These are phyloP conservation scores for Rubroshorea leprosula DNA, from an alignment of 345 rosid species.

Conservation along the genomic window DNA sequence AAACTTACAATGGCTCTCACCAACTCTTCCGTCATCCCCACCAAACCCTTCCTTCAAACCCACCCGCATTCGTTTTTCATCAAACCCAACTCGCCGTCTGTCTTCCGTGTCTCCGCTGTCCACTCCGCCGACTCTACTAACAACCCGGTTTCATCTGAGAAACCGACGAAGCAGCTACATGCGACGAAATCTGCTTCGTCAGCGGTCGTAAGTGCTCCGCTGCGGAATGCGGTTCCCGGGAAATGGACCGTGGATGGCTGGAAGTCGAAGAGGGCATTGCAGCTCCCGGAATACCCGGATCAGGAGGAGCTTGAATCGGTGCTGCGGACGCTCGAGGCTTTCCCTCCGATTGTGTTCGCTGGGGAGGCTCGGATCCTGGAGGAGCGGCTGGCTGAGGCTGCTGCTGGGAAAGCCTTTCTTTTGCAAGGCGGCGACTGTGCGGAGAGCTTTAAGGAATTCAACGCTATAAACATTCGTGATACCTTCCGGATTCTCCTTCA, in stretches of 20 bases:
- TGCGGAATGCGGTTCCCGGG: slow-evolving; percentile 5
- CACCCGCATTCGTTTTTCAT: slow-evolving; percentile 13
- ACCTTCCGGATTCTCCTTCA: slow-evolving; percentile 64
- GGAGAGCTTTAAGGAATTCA: slow-evolving; percentile 70
- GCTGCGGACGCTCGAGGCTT: slow-evolving; percentile 42
- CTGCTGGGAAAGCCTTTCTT: slow-evolving; percentile 63
- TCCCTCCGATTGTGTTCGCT: slow-evolving; percentile 59
- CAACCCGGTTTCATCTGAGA: slow-evolving; percentile 19
- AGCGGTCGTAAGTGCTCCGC: slow-evolving; percentile 1
- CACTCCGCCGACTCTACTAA: slow-evolving; percentile 44
- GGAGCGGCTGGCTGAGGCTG: slow-evolving; percentile 35
- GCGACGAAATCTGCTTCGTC: background rate
- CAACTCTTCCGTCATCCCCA: slow-evolving; percentile 25
- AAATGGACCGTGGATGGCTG: slow-evolving; percentile 51
- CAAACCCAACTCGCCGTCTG: slow-evolving; percentile 15
- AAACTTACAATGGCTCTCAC: slow-evolving; percentile 30
- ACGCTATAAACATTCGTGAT: slow-evolving; percentile 69
- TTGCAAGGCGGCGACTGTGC: slow-evolving; percentile 76
- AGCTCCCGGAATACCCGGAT: slow-evolving; percentile 51
- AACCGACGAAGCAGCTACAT: slow-evolving; percentile 7
- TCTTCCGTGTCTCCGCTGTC: slow-evolving; percentile 42
- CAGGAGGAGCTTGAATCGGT: slow-evolving; percentile 52
- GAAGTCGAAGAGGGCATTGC: slow-evolving; percentile 55
- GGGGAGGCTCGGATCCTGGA: slow-evolving; percentile 37
- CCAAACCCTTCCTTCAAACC: slow-evolving; percentile 22